These are phyloP conservation scores for Xylaria sp. DNA, from an alignment of 2,329 filamentous ascomycete genomes.

Conservation along the genomic window DNA sequence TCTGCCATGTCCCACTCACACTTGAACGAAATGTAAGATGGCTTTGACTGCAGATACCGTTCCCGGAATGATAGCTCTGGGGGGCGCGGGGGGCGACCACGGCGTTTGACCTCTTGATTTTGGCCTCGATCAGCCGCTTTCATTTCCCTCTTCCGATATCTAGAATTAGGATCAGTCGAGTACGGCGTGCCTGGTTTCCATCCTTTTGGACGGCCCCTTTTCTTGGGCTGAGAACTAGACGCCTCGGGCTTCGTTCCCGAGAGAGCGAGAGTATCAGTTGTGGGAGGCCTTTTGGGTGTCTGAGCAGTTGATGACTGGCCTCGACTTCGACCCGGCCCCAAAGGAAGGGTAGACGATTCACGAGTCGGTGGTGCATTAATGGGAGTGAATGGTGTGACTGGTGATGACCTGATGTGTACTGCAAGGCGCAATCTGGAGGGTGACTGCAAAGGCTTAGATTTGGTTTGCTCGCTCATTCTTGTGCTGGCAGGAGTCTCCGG, in stretches of 20 bases:
- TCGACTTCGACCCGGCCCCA: slow-evolving; percentile 7
- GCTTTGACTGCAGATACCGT: slow-evolving; percentile 49
- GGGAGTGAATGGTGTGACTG: slow-evolving; percentile 27
- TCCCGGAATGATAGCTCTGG: slow-evolving; percentile 47
- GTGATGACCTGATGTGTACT: slow-evolving; percentile 37
- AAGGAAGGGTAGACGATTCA: slow-evolving; percentile 7
- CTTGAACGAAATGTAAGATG: slow-evolving; percentile 57
- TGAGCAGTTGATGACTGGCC: slow-evolving; percentile 12
- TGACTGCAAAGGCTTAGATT: slow-evolving; percentile 10
- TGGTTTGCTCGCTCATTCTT: slow-evolving; percentile 6
- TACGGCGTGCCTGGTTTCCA: slow-evolving; percentile 48
- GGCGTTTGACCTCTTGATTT: slow-evolving; percentile 43
- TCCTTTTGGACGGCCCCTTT: slow-evolving; percentile 56
- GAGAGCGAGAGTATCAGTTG: slow-evolving; percentile 11
- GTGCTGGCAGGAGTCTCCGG: slow-evolving; percentile 9
- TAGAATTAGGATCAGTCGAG: slow-evolving; percentile 26
- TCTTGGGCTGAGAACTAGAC: slow-evolving; percentile 33
- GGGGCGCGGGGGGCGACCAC: slow-evolving; percentile 50
- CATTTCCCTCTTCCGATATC: slow-evolving; percentile 25
- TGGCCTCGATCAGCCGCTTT: slow-evolving; percentile 18
- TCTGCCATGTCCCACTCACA: slow-evolving; percentile 62
- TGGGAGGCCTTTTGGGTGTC: slow-evolving; percentile 5
- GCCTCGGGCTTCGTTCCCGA: slow-evolving; percentile 17
- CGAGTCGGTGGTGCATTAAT: slow-evolving; percentile 16
- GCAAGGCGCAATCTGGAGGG: slow-evolving; percentile 29